Base-by-base conservation (phyloP, 2,329 filamentous ascomycete species). In the Truncatella angustata region DNA sequence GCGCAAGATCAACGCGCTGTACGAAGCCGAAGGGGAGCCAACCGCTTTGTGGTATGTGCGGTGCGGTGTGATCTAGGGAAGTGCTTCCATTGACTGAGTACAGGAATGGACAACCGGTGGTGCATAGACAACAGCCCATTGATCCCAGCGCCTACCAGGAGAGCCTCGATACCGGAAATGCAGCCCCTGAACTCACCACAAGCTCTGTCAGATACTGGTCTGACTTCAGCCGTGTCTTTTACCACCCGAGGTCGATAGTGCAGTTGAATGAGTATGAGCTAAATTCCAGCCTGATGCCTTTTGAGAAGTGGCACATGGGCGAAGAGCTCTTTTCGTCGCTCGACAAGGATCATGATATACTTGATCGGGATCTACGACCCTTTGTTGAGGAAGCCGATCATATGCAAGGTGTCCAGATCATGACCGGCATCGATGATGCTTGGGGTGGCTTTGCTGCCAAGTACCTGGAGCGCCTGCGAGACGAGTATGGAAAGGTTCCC, bases 351-450 rank as follows among this genome's bases (percentile, higher is more conserved):
- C 84, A 92, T 59, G 93, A 97, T 61, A 70, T 97, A 4, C 74
- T 97, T 4, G 94, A 99, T 66, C 82, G 92, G n/a, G 93, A 99
- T 67, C 74, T 97, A 58, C 80, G 94, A 34, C 86, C 86, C 0
- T 97, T 97, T 66, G 83, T 87, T 2, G 94, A 99, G 72, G 94
- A 97, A 70, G 94, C 91, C 58, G 94, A 99, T 68, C 86, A 91
- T 51, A 79, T 97, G 72, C 92, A 97, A 69, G 93, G 88, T 0
- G 76, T 99, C 16, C 93, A 97, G 67, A 66, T 92, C 10, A 81
- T 92, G 55, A 77, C 86, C 2, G 81, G 82, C 4, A 72, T 85
- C 5, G 89, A 93, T 64, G 88, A 92, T 70, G 88, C 87, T 11
- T 94, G 90, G 90, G 88, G 85, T 55, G 88, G 90, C 1, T 93